A percentile compares a stretch with the other conserved stretches of the same genome.
These are phyloP conservation scores for Fusarium agapanthi DNA, from an alignment of 2,329 filamentous ascomycete genomes.

Conservation along the genomic window DNA sequence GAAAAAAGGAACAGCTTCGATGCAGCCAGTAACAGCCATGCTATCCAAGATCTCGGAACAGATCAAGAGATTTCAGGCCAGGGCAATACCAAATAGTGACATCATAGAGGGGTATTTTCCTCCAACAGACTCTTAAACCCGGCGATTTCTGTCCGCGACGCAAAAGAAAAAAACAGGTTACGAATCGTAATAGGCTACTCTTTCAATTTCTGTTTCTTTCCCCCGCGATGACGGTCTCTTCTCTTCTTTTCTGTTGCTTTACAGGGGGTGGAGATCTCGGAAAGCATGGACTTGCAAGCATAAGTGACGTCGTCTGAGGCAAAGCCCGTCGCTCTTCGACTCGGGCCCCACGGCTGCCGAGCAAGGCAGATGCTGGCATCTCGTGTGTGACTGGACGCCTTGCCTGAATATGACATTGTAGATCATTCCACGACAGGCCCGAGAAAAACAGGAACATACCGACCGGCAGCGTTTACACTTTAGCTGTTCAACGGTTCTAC, in stretches of 20 bases:
- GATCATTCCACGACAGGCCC: conserved; percentile 2
- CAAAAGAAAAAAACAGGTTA: conserved; percentile 28
- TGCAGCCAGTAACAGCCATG: background rate
- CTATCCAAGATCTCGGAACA: conserved; percentile 32
- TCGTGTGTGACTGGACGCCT: conserved; percentile 2
- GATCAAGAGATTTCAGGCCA: conserved; percentile 21
- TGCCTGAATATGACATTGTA: background rate
- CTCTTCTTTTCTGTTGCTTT: background rate
- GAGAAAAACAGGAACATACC: conserved; percentile 9
- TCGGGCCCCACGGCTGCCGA: background rate
- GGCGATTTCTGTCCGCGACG: background rate
- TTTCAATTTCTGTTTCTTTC: background rate
- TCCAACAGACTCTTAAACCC: conserved; percentile 1
- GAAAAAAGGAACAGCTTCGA: background rate
- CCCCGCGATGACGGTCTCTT: conserved; percentile 3
- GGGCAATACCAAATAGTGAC: conserved; percentile 10
- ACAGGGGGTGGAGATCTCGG: conserved; percentile 4
- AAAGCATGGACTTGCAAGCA: background rate
- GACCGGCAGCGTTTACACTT: background rate
- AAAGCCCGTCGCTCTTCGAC: background rate
- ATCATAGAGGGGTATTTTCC: conserved; percentile 25
- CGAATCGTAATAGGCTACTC: background rate
- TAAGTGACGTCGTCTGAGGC: conserved; percentile 29
- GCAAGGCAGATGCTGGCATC: background rate
- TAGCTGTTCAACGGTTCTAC: conserved; percentile 12